Evolutionary conservation across 768 basidiomycete genomes (phyloP).

Genomic region (Naematelia aurantialba): DNA sequence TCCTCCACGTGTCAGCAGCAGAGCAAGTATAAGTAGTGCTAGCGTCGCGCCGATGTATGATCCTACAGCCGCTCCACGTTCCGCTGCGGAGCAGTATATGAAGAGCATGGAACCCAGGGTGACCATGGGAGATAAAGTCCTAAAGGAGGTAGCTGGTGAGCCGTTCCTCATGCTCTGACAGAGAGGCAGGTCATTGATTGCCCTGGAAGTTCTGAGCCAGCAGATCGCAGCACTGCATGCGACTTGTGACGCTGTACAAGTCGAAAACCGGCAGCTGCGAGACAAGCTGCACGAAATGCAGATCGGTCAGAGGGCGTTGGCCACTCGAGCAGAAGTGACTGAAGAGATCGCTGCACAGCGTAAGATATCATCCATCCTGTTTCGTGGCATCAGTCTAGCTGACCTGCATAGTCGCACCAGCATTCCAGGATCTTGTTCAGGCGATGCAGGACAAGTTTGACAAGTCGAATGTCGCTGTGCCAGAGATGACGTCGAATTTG

Average conservation of each 20-base stretch:
- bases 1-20: neutral
- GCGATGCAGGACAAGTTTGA: constrained; percentile 9
- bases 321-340: constrained; percentile 28
- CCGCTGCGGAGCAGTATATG: neutral
- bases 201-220: neutral
- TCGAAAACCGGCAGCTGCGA: constrained; percentile 17
- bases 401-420: constrained; percentile 18
- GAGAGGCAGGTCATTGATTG: too few relatives aligned
- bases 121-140: neutral
- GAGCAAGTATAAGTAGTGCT: neutral
- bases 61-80: neutral
- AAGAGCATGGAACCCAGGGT: neutral
- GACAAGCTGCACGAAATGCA: constrained; percentile 33
- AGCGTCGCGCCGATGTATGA: neutral
- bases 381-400: constrained; percentile 6
- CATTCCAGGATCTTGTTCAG: constrained; percentile 17
- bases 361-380: constrained; percentile 12
- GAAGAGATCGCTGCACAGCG: constrained; percentile 28
- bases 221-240: neutral
- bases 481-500: neutral
- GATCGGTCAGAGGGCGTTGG: constrained; percentile 24
- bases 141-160: neutral
- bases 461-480: neutral
- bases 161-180: too few relatives aligned
- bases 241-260: neutral